Base-by-base conservation (phyloP, 2,329 filamentous ascomycete species). In the Talaromyces rugulosus region DNA sequence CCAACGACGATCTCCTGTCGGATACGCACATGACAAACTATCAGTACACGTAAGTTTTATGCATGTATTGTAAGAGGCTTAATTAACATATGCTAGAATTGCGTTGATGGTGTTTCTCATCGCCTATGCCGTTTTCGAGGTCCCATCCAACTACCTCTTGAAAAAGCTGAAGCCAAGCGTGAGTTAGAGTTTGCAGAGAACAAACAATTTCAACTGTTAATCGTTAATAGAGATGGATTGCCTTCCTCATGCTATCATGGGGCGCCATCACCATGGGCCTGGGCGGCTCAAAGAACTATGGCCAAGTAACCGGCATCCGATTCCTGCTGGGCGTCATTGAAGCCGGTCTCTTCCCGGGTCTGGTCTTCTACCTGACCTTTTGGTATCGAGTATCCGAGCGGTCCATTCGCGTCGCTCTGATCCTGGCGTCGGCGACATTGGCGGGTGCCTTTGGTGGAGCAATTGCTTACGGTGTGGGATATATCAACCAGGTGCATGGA, bases 1-100 rank as follows among this genome's bases (percentile, higher is more conserved):
- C 82, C 0, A 72, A 80, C 52, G 78, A 90, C 71, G 86, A 89
- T 74, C 81, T 91, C 66, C 81, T 89, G 40, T 78, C 80, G 18
- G 82, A 85, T 68, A 87, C 87, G 1, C 66, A 80, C 65, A 88
- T 89, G 83, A 85, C 83, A 1, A 79, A 82, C 58, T 79, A 82
- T 69, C 80, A 89, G 68, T 91, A 86, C 74, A 83, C 83, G 76
- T 79, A 65, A 62, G 73, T 68, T 2, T 5, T 2, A 54, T 33
- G 16, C 16, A 44, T 55, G 31, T 47, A 23, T 52, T 47, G 6
- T 23, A 3, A 42, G n/a, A 52, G 12, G 28, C 47, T n/a, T 33
- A 14, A 65, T 69, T 9, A 69, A 50, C 28, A n/a, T 30, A 8
- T 4, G 12, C 27, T 52, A 77, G 75, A 14, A 78, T 82, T 59